These are phyloP conservation scores for Diaporthe eres DNA, from an alignment of 2,329 filamentous ascomycete genomes.

Conservation along the genomic window DNA sequence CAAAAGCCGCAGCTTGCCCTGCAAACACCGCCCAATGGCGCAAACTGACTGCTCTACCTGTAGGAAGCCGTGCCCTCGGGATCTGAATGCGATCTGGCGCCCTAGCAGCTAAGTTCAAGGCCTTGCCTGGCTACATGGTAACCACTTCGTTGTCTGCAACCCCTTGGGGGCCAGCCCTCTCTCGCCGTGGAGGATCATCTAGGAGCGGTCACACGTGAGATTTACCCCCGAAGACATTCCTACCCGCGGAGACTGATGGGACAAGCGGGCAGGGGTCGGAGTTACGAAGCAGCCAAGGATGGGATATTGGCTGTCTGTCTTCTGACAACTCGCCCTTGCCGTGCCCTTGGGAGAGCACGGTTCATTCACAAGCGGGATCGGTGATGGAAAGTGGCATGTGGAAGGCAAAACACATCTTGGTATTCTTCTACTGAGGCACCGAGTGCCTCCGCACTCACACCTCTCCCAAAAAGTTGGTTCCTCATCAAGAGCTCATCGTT, in stretches of 20 bases:
- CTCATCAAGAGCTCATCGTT: neutral
- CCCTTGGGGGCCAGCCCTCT: neutral
- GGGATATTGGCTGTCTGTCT: no score
- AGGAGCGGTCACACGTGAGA: neutral
- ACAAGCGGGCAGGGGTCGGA: neutral
- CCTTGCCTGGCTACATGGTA: neutral
- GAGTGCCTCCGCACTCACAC: neutral
- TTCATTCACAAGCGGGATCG: neutral
- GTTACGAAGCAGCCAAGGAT: neutral
- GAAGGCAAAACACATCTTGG: neutral
- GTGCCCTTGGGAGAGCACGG: neutral
- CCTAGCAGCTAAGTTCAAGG: neutral
- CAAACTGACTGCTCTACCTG: no score
- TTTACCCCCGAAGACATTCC: neutral
- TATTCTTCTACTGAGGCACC: neutral
- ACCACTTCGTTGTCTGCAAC: neutral
- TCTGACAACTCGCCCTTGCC: neutral
- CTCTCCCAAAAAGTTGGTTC: neutral
- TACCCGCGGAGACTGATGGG: neutral
- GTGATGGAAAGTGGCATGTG: neutral
- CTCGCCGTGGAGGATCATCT: no score
- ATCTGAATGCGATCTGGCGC: neutral
- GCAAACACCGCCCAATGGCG: neutral
- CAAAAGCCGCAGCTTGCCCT: neutral
- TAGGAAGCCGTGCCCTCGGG: no score